phyloP scores from a whole-genome alignment of 176 grass and related monocot genomes.

The Pharus latifolius region DNA sequence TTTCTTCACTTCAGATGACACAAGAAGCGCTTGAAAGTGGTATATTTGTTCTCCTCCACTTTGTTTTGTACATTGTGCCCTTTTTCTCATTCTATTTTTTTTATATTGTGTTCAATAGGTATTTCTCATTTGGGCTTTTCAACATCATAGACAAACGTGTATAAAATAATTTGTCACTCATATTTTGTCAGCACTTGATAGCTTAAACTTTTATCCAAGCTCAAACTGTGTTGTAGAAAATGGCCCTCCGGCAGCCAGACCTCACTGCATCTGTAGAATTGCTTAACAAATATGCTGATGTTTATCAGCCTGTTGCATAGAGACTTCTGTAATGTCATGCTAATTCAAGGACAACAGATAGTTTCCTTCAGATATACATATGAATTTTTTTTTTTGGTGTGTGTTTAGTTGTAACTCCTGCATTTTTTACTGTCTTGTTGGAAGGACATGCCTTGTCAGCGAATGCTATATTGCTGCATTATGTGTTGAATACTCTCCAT shows the following conservation, averaged over 20 bases:
- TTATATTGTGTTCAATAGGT: not conserved
- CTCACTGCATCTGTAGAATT: not conserved
- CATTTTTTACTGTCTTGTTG: not conserved
- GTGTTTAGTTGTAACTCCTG: not conserved
- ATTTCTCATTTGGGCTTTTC: not conserved
- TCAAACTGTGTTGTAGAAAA: not conserved
- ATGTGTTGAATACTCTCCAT: not conserved
- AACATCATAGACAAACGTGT: not conserved
- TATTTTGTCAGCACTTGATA: not conserved
- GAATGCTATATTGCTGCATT: not conserved
- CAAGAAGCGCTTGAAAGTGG: conserved; percentile 58
- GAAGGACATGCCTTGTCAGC: too few species aligned
- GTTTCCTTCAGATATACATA: not conserved
- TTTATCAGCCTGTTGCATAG: not conserved
- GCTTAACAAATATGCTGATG: not conserved
- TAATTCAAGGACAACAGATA: not conserved
- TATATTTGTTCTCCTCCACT: conserved; percentile 6
- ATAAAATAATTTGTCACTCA: not conserved
- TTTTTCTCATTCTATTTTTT: not conserved
- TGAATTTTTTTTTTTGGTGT: too few species aligned
- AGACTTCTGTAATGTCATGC: not conserved
- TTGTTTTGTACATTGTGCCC: not conserved
- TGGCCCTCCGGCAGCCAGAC: not conserved
- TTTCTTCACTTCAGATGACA: conserved; percentile 56
- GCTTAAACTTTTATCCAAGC: not conserved